Conservation (phyloP, 257 asterid species). For the Plantago elongata region DNA sequence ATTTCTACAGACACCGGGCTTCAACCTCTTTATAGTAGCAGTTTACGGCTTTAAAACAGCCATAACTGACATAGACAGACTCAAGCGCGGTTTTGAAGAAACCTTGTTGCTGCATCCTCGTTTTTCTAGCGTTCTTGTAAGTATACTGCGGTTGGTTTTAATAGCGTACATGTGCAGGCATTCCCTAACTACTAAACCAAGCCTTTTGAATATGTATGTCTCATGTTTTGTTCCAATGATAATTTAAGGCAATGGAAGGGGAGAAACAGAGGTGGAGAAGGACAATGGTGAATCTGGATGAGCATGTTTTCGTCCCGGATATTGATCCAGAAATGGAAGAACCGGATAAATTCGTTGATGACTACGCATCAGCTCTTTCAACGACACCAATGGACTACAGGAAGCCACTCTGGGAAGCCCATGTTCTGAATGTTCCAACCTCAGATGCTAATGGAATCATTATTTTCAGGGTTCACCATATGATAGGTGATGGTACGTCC, state of each 20-base stretch:
- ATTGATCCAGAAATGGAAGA: conserved; percentile 12
- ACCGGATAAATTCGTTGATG: conserved; percentile 2
- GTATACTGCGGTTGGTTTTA: neutral
- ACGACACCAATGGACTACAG: neutral
- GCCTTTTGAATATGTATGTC: neutral
- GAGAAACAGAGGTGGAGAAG: conserved; percentile 3
- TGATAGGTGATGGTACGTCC: conserved; percentile 7
- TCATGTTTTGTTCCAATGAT: neutral
- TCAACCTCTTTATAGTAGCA: conserved; percentile 3
- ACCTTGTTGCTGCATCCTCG: conserved; percentile 5
- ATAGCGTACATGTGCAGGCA: neutral
- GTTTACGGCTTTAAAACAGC: conserved; percentile 6
- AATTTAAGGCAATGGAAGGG: neutral
- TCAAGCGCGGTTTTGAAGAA: neutral
- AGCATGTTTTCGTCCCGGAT: conserved; percentile 2
- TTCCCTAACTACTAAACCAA: neutral
- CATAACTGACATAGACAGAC: neutral
- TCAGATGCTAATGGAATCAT: neutral
- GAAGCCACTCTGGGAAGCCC: conserved; percentile 3
- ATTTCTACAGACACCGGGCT: conserved; percentile 1
- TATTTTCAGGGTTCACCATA: conserved; percentile 5
- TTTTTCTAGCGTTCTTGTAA: conserved; percentile 14
- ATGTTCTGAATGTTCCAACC: conserved; percentile 1
- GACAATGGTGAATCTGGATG: conserved; percentile 4
- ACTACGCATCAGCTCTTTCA: conserved; percentile 10